Evolutionary conservation across 2,329 filamentous ascomycete genomes (phyloP).

Genomic region (Botrytis squamosa): DNA sequence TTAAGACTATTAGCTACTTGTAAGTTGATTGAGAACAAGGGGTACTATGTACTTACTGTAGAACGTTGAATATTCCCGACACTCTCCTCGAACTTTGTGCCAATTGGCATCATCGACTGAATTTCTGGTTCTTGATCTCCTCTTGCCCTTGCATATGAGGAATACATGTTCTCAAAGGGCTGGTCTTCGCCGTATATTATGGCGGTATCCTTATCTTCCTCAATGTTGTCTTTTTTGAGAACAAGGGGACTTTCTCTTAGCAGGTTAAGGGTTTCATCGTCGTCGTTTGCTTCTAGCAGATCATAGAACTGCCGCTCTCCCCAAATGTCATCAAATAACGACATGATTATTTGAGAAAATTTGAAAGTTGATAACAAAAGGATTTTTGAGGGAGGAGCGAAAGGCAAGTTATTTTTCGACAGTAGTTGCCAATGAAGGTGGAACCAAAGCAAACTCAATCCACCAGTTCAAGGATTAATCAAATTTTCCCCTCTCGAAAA

Average conservation of each 20-base stretch:
- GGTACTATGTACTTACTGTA: not conserved
- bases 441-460: not conserved
- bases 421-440: not conserved
- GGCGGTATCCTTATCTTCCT: not conserved
- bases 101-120: not conserved
- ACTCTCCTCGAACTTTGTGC: not conserved
- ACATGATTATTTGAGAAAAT: not conserved
- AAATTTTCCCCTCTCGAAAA: not conserved
- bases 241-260: not conserved
- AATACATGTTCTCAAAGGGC: too few relatives aligned
- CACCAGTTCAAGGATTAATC: not conserved
- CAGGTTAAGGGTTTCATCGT: not conserved
- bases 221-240: not conserved
- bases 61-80: too few relatives aligned
- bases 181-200: not conserved
- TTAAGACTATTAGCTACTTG: not conserved
- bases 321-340: not conserved
- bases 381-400: not conserved
- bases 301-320: not conserved
- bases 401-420: not conserved
- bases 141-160: fast-evolving
- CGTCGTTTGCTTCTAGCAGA: not conserved
- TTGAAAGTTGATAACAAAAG: not conserved
- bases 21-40: too few relatives aligned
- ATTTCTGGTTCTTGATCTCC: too few relatives aligned